Conservation (phyloP, 2,329 filamentous ascomycete species). For the Ambrosiella xylebori region DNA sequence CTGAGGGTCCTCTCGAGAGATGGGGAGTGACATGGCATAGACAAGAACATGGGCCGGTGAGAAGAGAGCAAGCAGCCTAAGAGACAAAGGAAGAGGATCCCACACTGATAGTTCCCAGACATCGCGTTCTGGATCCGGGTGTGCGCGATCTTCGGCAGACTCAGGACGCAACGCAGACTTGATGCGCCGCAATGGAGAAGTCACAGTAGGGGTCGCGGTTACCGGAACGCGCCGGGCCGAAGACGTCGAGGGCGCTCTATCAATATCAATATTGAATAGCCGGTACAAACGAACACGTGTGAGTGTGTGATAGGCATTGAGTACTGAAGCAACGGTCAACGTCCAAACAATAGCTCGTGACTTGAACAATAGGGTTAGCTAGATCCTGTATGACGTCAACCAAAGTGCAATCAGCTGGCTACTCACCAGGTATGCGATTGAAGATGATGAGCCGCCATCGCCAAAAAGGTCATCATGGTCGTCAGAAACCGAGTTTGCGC, state of each 20-base stretch:
- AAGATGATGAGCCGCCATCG: slow-evolving; percentile 46
- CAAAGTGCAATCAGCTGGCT: neutral
- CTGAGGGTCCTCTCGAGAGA: slow-evolving; percentile 54
- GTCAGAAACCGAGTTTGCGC: slow-evolving; percentile 50
- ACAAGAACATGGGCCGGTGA: slow-evolving; percentile 85
- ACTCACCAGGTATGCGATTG: slow-evolving; percentile 42
- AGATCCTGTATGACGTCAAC: slow-evolving; percentile 6
- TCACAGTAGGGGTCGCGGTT: slow-evolving; percentile 60
- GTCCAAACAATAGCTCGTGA: slow-evolving; percentile 45
- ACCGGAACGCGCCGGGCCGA: slow-evolving; percentile 80
- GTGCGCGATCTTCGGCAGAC: slow-evolving; percentile 64
- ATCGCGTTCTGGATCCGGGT: slow-evolving; percentile 66
- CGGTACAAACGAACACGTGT: slow-evolving; percentile 71
- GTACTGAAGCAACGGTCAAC: slow-evolving; percentile 46
- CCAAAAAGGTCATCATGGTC: slow-evolving; percentile 70
- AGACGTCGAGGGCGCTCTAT: slow-evolving; percentile 57
- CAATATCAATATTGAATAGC: slow-evolving; percentile 74
- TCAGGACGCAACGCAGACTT: slow-evolving; percentile 48
- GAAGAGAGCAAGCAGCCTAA: slow-evolving; percentile 76
- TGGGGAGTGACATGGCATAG: slow-evolving; percentile 75
- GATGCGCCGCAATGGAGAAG: slow-evolving; percentile 64
- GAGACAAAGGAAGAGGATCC: slow-evolving; percentile 74
- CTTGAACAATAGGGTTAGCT: slow-evolving; percentile 4
- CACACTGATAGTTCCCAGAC: slow-evolving; percentile 92
- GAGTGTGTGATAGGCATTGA: slow-evolving; percentile 71